Base-by-base conservation (phyloP, 768 basidiomycete genomes). In the Suillus fuscotomentosus region DNA sequence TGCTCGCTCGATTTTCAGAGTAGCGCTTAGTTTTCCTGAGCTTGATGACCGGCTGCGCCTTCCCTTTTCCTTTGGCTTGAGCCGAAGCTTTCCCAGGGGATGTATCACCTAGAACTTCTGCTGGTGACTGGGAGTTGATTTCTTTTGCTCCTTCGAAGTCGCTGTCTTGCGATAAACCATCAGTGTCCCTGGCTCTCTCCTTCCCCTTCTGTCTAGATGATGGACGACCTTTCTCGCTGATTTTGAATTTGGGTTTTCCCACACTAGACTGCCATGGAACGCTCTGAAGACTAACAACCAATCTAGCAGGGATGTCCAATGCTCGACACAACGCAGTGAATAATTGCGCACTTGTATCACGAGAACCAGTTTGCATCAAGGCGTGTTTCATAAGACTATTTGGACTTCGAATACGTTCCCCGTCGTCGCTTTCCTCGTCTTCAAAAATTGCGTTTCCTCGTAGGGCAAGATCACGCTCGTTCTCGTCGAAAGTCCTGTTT, bases 331-430 rank as follows among this genome's bases (percentile, higher is more conserved):
- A 80, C 1, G 93, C 88, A 5, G 95, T 96, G 73, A 98, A 99
- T 4, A 99, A 83, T 69, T 97, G 94, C 1, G 94, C 91, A 64
- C 91, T 91, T 45, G 86, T 86, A 73, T 99, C 97, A 65, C 92
- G 83, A 27, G 88, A 91, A 8, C 96, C 97, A 65, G 78, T 82
- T 62, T 83, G 84, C 83, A 90, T 88, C 22, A 98, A 78, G 0
- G 88, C 90, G 72, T 96, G 94, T 73, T 97, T 98, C 92, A 96
- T 95, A 45, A 98, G 81, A 67, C 93, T 95, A 72, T 96, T 95
- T 15, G 83, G 80, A 60, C 88, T 89, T 54, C 89, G 83, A 36
- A 97, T 85, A 3, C 80, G 71, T 75, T 97, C 96, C 11, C 86
- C 87, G 39, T 72, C 71, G 41, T 75, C 72, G 34, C 85, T 77